Conservation (phyloP, 2,329 filamentous ascomycete genomes). For the Trichoderma sp. region DNA sequence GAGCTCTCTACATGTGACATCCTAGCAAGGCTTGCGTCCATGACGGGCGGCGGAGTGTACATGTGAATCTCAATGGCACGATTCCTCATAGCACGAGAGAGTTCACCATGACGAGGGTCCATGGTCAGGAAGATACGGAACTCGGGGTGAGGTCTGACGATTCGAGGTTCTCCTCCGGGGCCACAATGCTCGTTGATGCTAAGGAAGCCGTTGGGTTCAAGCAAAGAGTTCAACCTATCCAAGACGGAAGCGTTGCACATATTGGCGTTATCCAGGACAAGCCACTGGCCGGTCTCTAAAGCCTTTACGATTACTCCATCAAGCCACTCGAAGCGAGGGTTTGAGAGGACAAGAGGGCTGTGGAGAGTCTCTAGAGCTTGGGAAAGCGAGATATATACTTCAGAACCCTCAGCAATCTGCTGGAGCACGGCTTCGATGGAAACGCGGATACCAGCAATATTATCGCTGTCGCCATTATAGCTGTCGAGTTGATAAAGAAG, state of each 20-base stretch:
- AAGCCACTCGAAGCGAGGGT: slow-evolving; percentile 91
- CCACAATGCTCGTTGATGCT: slow-evolving; percentile 93
- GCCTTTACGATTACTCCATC: slow-evolving; percentile 91
- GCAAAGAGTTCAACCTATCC: slow-evolving; percentile 89
- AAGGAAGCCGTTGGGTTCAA: slow-evolving; percentile 85
- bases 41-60: slow-evolving; percentile 47
- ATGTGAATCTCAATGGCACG: slow-evolving; percentile 89
- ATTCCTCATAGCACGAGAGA: slow-evolving; percentile 96
- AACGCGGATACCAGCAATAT: slow-evolving; percentile 45
- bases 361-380: slow-evolving; percentile 56
- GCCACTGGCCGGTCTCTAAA: slow-evolving; percentile 83
- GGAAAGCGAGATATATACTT: slow-evolving; percentile 52
- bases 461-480: slow-evolving; percentile 44
- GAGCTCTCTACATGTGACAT: slow-evolving; percentile 54
- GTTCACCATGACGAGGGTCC: slow-evolving; percentile 87
- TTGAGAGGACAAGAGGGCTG: slow-evolving; percentile 62
- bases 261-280: slow-evolving; percentile 96
- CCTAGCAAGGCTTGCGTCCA: slow-evolving; percentile 43
- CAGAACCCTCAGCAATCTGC: slow-evolving; percentile 49
- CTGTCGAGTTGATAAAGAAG: slow-evolving; percentile 56
- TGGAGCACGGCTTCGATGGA: slow-evolving; percentile 47
- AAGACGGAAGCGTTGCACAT: slow-evolving; percentile 93
- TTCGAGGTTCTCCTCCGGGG: slow-evolving; percentile 75
- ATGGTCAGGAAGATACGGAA: slow-evolving; percentile 95
- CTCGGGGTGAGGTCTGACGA: slow-evolving; percentile 79